Evolutionary conservation across 148 eudicot species (phyloP), one percentile per base, ranked within the genome.

Genomic region (Chenopodium formosanum): DNA sequence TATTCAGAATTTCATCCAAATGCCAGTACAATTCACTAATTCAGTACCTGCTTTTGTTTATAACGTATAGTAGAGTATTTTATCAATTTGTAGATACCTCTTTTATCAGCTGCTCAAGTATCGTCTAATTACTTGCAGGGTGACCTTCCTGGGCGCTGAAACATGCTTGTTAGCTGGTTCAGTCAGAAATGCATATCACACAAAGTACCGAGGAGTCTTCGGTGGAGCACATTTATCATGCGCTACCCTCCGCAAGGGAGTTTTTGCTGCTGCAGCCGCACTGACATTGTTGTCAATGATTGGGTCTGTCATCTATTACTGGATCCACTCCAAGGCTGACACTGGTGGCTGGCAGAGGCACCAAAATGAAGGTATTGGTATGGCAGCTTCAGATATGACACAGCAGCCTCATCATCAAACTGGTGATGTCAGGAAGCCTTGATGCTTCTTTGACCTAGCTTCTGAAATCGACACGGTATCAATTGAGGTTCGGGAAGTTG

Each of bases 311-410:
- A 52, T 91, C 37, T 96, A 96, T 70, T 94, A 92, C 86, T 94
- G 94, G 97, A 82, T 88, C 53, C 97, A 96, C 81, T 83, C 92
- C 44, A 96, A 89, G 90, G 97, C 97, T 6, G 95, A 92, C 75
- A 96, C 98, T 1, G 97, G 97, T 56, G 97, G 97, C 65, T 94
- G 98, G 98, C 88, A 88, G 76, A 94, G 90, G 86, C 99, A 94
- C 75, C 88, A 85, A 64, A 92, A 88, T 80, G 98, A 94, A 79
- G 98, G 99, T 31, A 83, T 96, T 50, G 98, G 92, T 4, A 91
- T 96, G 97, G 87, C 91, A 8, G 25, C 84, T 79, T 83, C 94
- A 48, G 84, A 83, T 77, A 75, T 44, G 70, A 29, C 84, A 16
- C 88, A 79, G 31, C 89, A 83, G 72, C 70, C 77, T 31, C 82